Base-by-base conservation (phyloP, 208 protist genomes). In the Crithidia expoeki region DNA sequence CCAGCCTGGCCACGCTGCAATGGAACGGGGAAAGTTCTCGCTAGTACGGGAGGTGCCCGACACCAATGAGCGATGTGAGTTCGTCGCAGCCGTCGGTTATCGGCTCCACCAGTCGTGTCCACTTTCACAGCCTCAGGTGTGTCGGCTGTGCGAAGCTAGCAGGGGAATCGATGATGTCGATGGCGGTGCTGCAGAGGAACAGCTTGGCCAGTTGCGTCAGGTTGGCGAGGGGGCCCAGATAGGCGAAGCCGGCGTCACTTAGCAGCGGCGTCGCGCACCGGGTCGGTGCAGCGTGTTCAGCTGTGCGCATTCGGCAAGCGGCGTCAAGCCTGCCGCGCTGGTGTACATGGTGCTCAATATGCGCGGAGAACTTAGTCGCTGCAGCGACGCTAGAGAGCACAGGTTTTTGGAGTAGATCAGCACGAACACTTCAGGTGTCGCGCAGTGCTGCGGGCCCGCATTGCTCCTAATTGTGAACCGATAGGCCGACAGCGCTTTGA, bases 41-140 rank as follows among this genome's bases (percentile, higher is more conserved):
- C 58, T 52, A n/a, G 33, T 23, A 50, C 16, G 58, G 34, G 2
- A 64, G 19, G 4, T 38, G 58, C 10, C 58, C 58, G 4, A 25
- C 21, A 11, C 58, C 58, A 1, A 0, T 17, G 42, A 64, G 38
- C 58, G 58, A 64, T 44, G 28, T 64, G 27, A 64, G 58, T 21
- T 44, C 23, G 27, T n/a, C 52, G 58, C 58, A 64, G 42, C 25
- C 58, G 42, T 64, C 58, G 1, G 38, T 2, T 3, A 25, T 4
- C 12, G 40, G 44, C 28, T 64, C 58, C 7, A 55, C 56, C 19
- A 80, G 51, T 2, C 56, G 53, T 9, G 33, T 21, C 33, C 74
- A 80, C 19, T 30, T 25, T 7, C 30, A 40, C 28, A 80, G 58
- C 2, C 36, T 53, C 66, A 80, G 19, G 3, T 70, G 32, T 2